Conservation (phyloP, 441 rosid genomes). For the Gossypium gossypioides region DNA sequence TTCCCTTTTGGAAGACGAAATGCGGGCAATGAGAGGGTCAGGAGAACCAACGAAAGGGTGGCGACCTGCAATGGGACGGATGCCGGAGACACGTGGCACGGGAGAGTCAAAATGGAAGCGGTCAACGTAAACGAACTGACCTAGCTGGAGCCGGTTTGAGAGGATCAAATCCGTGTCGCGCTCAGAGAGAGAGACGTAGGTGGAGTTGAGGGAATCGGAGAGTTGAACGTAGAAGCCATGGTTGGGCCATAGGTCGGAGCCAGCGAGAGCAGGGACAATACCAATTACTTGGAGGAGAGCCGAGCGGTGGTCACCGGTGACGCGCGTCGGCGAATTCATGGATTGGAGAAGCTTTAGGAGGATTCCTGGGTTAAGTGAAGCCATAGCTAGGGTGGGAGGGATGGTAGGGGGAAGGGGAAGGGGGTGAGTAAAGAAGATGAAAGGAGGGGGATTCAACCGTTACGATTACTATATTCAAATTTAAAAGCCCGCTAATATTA, state of each 20-base stretch:
- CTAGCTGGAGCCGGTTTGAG: conserved; percentile 82
- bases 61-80: conserved; percentile 76
- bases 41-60: conserved; percentile 70
- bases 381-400: conserved; percentile 30
- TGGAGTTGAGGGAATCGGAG: conserved; percentile 86
- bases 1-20: conserved; percentile 56
- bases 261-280: conserved; percentile 80
- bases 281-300: conserved; percentile 76
- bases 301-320: conserved; percentile 84
- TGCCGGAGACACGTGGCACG: conserved; percentile 65
- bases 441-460: conserved; percentile 16
- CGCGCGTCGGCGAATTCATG: conserved; percentile 65
- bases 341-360: conserved; percentile 81
- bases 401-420: background rate
- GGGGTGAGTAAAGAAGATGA: conserved; percentile 6
- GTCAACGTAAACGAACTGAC: conserved; percentile 76
- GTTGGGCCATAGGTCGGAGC: conserved; percentile 78
- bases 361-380: conserved; percentile 69
- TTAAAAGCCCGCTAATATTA: conserved; percentile 29
- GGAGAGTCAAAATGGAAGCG: conserved; percentile 71
- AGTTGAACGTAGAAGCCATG: conserved; percentile 87
- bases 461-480: conserved; percentile 39
- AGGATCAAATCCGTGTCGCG: conserved; percentile 77
- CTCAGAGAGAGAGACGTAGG: conserved; percentile 86
- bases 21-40: conserved; percentile 64